These are phyloP conservation scores for Kodamaea fukazawae DNA, from an alignment of 805 yeast genomes.

Conservation along the genomic window DNA sequence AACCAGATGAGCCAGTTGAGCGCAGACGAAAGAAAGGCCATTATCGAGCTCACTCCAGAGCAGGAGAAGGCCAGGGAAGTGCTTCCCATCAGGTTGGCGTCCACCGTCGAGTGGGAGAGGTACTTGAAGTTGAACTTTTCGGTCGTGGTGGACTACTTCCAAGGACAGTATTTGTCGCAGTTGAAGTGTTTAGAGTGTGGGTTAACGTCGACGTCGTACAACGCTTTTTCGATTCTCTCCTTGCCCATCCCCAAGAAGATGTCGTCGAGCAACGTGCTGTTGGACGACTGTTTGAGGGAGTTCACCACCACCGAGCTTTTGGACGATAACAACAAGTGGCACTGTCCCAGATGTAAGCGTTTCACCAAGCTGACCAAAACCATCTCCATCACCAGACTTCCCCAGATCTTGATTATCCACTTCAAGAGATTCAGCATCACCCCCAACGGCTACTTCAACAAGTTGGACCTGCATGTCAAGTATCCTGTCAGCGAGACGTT, in stretches of 20 bases:
- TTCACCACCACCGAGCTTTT: slow-evolving; percentile 73
- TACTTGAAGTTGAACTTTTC: slow-evolving; percentile 78
- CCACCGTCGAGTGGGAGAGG: slow-evolving; percentile 90
- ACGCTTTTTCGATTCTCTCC: slow-evolving; percentile 74
- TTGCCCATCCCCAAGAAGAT: slow-evolving; percentile 67
- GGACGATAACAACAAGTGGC: slow-evolving; percentile 80
- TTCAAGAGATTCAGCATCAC: slow-evolving; percentile 69
- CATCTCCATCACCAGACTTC: slow-evolving; percentile 72
- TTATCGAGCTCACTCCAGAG: slow-evolving; percentile 49
- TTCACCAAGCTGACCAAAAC: slow-evolving; percentile 65
- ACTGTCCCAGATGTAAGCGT: slow-evolving; percentile 70
- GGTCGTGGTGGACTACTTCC: slow-evolving; percentile 74
- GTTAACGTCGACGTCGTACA: slow-evolving; percentile 80
- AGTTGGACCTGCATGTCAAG: slow-evolving; percentile 61
- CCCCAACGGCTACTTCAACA: slow-evolving; percentile 48
- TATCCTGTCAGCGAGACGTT: slow-evolving; percentile 59
- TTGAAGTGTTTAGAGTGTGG: slow-evolving; percentile 71
- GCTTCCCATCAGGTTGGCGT: slow-evolving; percentile 74
- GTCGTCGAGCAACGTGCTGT: slow-evolving; percentile 24
- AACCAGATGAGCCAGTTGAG: slow-evolving; percentile 52
- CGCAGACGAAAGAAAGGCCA: slow-evolving; percentile 31
- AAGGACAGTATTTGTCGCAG: slow-evolving; percentile 85
- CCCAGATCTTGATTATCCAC: slow-evolving; percentile 76
- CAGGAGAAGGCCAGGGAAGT: slow-evolving; percentile 74
- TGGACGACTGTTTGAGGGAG: slow-evolving; percentile 70